Evolutionary conservation across 2,329 filamentous ascomycete species (phyloP).

Genomic region (Aspergillus carbonarius): DNA sequence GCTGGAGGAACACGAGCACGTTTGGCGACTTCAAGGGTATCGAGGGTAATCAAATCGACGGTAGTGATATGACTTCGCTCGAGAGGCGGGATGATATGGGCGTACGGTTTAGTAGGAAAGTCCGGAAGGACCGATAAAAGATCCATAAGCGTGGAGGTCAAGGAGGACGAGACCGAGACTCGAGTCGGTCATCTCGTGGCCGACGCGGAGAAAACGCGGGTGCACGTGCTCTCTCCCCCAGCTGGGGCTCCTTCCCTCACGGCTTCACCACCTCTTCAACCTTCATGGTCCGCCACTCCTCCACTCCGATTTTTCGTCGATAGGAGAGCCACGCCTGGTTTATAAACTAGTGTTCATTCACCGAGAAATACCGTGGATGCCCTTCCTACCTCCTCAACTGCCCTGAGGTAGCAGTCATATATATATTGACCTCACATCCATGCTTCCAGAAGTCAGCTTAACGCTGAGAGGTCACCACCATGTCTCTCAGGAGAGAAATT

Average conservation of each 20-base stretch:
- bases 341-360: too few relatives aligned
- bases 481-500: too few relatives aligned
- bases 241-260: neutral
- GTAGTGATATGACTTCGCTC: conserved; percentile 76
- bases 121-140: conserved; percentile 77
- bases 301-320: too few relatives aligned
- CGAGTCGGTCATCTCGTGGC: neutral
- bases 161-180: neutral
- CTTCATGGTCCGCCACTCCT: too few relatives aligned
- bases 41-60: conserved; percentile 80
- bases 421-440: too few relatives aligned
- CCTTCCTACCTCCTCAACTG: too few relatives aligned
- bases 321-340: too few relatives aligned
- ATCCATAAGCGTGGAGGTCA: conserved; percentile 53
- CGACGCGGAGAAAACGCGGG: conserved; percentile 5
- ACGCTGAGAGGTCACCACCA: too few relatives aligned
- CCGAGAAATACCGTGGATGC: too few relatives aligned
- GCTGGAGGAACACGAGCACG: conserved; percentile 77
- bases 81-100: conserved; percentile 73
- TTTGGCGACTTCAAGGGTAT: conserved; percentile 78
- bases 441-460: too few relatives aligned
- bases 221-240: neutral
- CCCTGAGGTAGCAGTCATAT: too few relatives aligned
- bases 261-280: neutral
- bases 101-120: conserved; percentile 70